Evolutionary conservation across 805 yeast species (phyloP).

Genomic region (Helenozyma baotianmanensis): DNA sequence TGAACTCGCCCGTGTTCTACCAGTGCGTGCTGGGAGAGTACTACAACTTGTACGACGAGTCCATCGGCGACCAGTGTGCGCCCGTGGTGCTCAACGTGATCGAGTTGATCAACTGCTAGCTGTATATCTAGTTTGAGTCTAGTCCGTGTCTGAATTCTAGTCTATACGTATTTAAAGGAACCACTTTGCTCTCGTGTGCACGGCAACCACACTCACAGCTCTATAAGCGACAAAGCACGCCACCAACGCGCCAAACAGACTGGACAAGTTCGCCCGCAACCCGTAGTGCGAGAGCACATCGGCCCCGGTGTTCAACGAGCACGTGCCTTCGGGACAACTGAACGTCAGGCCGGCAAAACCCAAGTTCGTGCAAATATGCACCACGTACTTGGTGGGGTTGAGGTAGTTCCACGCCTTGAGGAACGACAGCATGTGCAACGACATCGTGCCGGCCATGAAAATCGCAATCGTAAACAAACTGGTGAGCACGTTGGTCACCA

Average conservation of each 20-base stretch:
- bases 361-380: constrained; percentile 53
- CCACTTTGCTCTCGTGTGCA: constrained; percentile 25
- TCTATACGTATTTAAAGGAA: too few relatives aligned
- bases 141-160: too few relatives aligned
- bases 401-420: constrained; percentile 67
- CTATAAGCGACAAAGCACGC: constrained; percentile 42
- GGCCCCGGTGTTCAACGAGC: constrained; percentile 50
- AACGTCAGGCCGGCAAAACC: constrained; percentile 51
- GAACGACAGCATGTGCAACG: constrained; percentile 67
- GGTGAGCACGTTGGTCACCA: constrained; percentile 72
- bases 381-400: constrained; percentile 74
- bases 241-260: constrained; percentile 35
- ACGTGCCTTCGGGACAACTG: constrained; percentile 45
- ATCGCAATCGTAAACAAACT: constrained; percentile 65
- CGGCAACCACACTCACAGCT: constrained; percentile 24
- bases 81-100: constrained; percentile 36
- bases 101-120: constrained; percentile 18
- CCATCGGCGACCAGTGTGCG: constrained; percentile 31
- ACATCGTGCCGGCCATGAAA: constrained; percentile 81
- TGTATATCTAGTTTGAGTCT: constrained; percentile 21
- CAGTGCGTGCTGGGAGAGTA: constrained; percentile 39
- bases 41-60: constrained; percentile 33
- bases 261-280: constrained; percentile 32
- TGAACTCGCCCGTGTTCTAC: constrained; percentile 26
- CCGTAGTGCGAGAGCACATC: constrained; percentile 53